These are phyloP conservation scores for Fomitopsis pinicola DNA, from an alignment of 1,284 basidiomycete species.

Conservation along the genomic window DNA sequence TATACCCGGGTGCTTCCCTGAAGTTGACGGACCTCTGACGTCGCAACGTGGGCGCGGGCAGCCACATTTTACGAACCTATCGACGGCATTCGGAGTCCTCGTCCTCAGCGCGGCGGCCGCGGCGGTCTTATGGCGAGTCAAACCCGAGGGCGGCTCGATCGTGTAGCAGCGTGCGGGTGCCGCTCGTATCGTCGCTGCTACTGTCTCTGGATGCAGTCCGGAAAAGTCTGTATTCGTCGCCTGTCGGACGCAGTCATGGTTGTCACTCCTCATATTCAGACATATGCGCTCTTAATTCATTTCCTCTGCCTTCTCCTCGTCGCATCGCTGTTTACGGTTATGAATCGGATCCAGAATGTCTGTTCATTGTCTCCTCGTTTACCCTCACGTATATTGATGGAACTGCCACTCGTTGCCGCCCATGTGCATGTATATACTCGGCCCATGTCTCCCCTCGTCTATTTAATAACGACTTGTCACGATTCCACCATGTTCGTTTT, in stretches of 20 bases:
- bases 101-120: slow-evolving; percentile 58
- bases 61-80: slow-evolving; percentile 12
- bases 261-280: neutral
- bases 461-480: neutral
- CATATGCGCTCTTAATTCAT: neutral
- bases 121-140: slow-evolving; percentile 68
- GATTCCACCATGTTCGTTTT: neutral
- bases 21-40: slow-evolving; percentile 4
- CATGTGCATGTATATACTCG: neutral
- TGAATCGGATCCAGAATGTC: neutral
- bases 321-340: neutral
- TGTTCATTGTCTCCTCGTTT: neutral
- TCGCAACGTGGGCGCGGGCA: neutral
- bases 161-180: neutral
- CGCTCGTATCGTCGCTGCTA: neutral
- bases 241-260: neutral
- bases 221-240: neutral
- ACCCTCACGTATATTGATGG: neutral
- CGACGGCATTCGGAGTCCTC: slow-evolving; percentile 54
- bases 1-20: neutral
- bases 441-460: neutral
- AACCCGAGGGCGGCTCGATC: slow-evolving; percentile 30
- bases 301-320: neutral
- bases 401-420: neutral
- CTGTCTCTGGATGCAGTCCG: neutral